phyloP scores from a whole-genome alignment of 345 rosid genomes.

The Syzygium aqueum region DNA sequence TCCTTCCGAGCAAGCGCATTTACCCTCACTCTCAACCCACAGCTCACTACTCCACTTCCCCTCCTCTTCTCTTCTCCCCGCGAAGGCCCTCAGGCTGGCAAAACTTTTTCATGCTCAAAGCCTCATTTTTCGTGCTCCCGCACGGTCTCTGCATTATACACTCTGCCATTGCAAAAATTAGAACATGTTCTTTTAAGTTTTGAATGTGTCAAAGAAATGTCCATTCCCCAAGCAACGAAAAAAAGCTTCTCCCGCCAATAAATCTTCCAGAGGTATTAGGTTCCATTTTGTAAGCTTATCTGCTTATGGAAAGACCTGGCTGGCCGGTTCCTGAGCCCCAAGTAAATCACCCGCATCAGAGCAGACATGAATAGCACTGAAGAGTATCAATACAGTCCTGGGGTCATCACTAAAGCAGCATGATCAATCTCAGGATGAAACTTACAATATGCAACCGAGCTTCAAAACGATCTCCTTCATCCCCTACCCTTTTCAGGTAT shows the following conservation, averaged over 20 bases:
- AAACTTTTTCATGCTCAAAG: background rate
- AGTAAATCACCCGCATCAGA: background rate
- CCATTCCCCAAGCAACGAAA: background rate
- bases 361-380: background rate
- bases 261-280: background rate
- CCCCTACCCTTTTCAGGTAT: background rate
- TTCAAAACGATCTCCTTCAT: background rate
- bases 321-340: background rate
- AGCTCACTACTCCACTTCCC: background rate
- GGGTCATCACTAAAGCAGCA: background rate
- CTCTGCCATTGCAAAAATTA: conserved; percentile 22
- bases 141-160: background rate
- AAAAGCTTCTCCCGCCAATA: background rate
- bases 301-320: background rate
- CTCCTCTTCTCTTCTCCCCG: background rate
- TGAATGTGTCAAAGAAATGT: background rate
- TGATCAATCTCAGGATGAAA: background rate
- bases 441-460: background rate
- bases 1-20: background rate
- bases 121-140: background rate
- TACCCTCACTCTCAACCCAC: background rate
- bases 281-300: background rate
- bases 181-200: conserved; percentile 25
- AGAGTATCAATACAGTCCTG: background rate
- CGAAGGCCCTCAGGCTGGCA: background rate